These are phyloP conservation scores for Ambrosia hybrid DNA, from an alignment of 140 eudicot genomes.

Conservation along the genomic window DNA sequence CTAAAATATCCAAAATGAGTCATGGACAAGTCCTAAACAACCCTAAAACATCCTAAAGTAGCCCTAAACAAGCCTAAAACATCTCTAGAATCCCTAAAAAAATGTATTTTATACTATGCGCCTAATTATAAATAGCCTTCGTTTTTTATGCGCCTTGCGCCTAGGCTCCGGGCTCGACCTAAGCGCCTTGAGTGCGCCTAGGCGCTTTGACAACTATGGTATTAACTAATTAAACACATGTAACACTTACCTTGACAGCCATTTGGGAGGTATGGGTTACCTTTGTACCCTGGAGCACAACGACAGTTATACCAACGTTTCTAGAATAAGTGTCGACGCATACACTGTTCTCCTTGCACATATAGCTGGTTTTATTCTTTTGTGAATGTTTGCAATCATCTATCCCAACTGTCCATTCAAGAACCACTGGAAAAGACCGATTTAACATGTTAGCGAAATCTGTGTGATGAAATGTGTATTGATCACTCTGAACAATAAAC, in stretches of 20 bases:
- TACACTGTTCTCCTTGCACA: slow-evolving; percentile 26
- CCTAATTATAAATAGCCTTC: too few species aligned
- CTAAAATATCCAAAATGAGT: too few species aligned
- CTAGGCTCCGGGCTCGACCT: too few species aligned
- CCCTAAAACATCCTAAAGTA: too few species aligned
- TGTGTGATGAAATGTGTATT: neutral
- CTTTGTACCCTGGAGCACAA: slow-evolving; percentile 25
- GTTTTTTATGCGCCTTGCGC: too few species aligned
- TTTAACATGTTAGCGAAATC: slow-evolving; percentile 7
- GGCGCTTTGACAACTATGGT: too few species aligned
- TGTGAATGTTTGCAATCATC: slow-evolving; percentile 17
- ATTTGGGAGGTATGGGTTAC: slow-evolving; percentile 36
- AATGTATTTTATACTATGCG: too few species aligned
- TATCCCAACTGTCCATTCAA: slow-evolving; percentile 43
- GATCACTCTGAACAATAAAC: slow-evolving; percentile 15
- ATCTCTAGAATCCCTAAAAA: too few species aligned
- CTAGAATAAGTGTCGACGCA: slow-evolving; percentile 8
- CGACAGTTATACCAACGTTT: slow-evolving; percentile 37
- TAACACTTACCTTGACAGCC: slow-evolving; percentile 43
- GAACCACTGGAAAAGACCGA: slow-evolving; percentile 15
- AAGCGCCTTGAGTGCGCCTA: too few species aligned
- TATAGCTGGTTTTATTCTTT: neutral
- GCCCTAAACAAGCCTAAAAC: too few species aligned
- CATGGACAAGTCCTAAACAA: too few species aligned
- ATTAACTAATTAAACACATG: too few species aligned